Conservation (phyloP, 2,329 filamentous ascomycete genomes). For the Aaosphaeria pasadenensis region DNA sequence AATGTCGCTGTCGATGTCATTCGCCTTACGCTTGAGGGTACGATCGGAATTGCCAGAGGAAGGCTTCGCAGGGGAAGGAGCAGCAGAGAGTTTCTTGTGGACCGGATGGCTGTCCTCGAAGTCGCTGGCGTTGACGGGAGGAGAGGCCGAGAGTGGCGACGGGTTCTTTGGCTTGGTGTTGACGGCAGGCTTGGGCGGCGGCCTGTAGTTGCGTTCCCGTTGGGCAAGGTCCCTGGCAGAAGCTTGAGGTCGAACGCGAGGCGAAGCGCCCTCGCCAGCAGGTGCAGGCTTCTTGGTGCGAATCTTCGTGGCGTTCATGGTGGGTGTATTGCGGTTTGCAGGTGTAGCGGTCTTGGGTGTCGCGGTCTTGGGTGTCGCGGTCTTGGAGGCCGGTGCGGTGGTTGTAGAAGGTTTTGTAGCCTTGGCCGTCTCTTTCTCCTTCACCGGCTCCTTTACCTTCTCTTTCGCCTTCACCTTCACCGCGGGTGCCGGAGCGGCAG, state of each 20-base stretch:
- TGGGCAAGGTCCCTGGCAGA: conserved; percentile 17
- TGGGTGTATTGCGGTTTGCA: conserved; percentile 16
- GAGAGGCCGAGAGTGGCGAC: conserved; percentile 60
- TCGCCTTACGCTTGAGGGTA: conserved; percentile 41
- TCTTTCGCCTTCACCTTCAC: conserved; percentile 18
- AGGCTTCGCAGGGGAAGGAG: conserved; percentile 32
- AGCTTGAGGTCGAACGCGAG: conserved; percentile 30
- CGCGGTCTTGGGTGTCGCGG: conserved; percentile 3
- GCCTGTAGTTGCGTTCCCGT: conserved; percentile 16
- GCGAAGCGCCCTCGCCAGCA: conserved; percentile 16
- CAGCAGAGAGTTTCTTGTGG: conserved; percentile 35
- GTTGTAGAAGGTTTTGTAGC: conserved; percentile 6
- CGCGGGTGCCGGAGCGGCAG: conserved; percentile 19
- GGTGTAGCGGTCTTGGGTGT: conserved; percentile 7
- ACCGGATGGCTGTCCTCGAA: conserved; percentile 46
- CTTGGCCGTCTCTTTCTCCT: conserved; percentile 7
- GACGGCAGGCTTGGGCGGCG: conserved; percentile 26
- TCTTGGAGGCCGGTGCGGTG: conserved; percentile 7
- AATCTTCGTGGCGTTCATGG: conserved; percentile 21
- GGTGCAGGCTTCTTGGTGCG: conserved; percentile 25
- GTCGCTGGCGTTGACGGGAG: conserved; percentile 60
- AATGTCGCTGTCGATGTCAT: conserved; percentile 34
- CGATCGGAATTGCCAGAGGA: conserved; percentile 30
- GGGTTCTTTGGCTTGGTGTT: conserved; percentile 59
- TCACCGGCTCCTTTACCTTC: conserved; percentile 3